These are phyloP conservation scores for Talaromyces marneffei DNA, from an alignment of 2,329 filamentous ascomycete species.

Conservation along the genomic window DNA sequence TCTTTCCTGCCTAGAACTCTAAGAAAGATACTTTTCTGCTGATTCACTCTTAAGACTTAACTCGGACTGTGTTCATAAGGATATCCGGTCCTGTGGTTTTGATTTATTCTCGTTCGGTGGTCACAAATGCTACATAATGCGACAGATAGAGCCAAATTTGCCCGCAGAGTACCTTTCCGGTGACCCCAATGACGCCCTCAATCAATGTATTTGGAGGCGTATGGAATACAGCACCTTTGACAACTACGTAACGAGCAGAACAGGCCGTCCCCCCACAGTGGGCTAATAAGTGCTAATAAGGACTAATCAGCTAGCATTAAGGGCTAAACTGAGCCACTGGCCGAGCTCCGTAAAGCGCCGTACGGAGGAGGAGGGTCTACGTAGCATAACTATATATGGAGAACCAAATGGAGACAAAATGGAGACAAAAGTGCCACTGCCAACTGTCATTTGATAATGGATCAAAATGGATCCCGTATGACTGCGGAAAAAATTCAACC, in stretches of 20 bases:
- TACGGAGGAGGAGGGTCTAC: neutral
- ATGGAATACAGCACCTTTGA: neutral
- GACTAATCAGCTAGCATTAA: constrained; percentile 1
- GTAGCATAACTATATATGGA: neutral
- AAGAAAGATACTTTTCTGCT: neutral
- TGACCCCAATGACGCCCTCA: neutral
- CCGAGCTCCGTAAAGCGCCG: constrained; percentile 5
- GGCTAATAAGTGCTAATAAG: constrained; percentile 1
- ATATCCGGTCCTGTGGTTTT: neutral
- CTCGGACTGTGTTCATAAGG: neutral
- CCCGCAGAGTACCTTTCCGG: neutral
- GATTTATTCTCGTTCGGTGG: neutral
- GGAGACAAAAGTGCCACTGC: neutral
- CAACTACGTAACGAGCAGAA: neutral
- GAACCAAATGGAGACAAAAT: constrained; percentile 1
- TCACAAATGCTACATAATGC: neutral
- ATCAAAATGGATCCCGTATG: constrained; percentile 1
- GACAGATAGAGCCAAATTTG: neutral
- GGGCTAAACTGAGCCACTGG: constrained; percentile 3
- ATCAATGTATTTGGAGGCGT: neutral
- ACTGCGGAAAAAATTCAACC: neutral
- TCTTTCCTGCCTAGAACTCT: neutral
- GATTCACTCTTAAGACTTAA: neutral
- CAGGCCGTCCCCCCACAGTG: neutral
- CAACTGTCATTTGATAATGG: neutral